These are phyloP conservation scores for Scalesia atractyloides DNA, from an alignment of 129 eudicot genomes.

Conservation along the genomic window DNA sequence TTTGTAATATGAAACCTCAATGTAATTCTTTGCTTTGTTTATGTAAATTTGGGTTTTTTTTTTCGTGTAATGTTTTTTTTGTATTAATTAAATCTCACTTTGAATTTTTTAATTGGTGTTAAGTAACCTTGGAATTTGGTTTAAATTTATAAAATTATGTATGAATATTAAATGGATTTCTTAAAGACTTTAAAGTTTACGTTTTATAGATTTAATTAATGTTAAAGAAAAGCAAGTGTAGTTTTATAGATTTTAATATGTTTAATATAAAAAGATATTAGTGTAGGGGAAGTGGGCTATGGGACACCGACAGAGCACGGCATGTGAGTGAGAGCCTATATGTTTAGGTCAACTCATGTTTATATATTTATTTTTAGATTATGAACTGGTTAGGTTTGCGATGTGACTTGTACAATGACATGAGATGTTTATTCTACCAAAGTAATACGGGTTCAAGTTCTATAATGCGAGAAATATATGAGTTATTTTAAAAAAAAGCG, in stretches of 20 bases:
- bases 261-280: not conserved
- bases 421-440: too few relatives aligned
- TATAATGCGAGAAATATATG: too few relatives aligned
- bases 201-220: not conserved
- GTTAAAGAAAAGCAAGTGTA: too few relatives aligned
- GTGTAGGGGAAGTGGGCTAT: not conserved
- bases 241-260: too few relatives aligned
- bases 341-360: not conserved
- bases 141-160: not conserved
- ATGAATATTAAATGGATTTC: not conserved
- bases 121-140: not conserved
- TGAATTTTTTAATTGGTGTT: not conserved
- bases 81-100: not conserved
- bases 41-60: slow-evolving; percentile 18
- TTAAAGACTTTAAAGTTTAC: not conserved
- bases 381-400: too few relatives aligned
- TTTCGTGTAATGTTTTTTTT: slow-evolving; percentile 21
- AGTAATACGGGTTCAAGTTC: too few relatives aligned
- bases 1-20: slow-evolving; percentile 35
- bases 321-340: slow-evolving; percentile 26
- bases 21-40: slow-evolving; percentile 35
- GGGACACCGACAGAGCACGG: slow-evolving; percentile 15
- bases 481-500: too few relatives aligned
- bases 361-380: too few relatives aligned
- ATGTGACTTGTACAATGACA: too few relatives aligned